These are phyloP conservation scores for Euphorbia pulcherrima DNA, from an alignment of 345 rosid species.

Conservation along the genomic window DNA sequence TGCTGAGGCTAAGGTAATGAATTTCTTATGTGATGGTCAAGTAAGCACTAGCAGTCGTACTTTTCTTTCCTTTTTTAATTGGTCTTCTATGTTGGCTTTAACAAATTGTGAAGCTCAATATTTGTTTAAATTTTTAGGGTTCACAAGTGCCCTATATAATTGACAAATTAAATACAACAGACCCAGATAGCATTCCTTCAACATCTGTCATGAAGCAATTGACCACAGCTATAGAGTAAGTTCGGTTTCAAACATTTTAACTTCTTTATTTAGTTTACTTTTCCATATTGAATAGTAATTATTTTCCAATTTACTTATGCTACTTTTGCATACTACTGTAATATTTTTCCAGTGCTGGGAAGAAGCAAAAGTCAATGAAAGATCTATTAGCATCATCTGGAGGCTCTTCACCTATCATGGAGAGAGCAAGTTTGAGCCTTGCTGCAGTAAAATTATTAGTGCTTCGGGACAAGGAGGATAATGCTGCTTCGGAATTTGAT, in stretches of 20 bases:
- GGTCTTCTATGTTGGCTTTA: background rate
- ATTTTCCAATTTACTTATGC: conserved; percentile 14
- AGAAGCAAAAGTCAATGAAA: conserved; percentile 65
- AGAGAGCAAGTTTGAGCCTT: conserved; percentile 76
- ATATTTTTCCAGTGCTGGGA: conserved; percentile 54
- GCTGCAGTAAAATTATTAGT: conserved; percentile 85
- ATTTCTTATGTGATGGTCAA: conserved; percentile 2
- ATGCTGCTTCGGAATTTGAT: conserved; percentile 49
- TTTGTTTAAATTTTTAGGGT: conserved; percentile 34
- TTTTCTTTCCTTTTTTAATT: background rate
- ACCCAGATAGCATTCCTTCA: conserved; percentile 60
- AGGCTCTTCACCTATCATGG: conserved; percentile 76
- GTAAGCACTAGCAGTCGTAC: background rate
- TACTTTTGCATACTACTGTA: conserved; percentile 8
- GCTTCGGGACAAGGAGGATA: conserved; percentile 89
- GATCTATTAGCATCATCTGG: conserved; percentile 68
- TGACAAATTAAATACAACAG: conserved; percentile 52
- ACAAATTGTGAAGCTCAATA: background rate
- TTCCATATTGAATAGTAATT: conserved; percentile 4
- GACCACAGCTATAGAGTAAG: conserved; percentile 81
- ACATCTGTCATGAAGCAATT: conserved; percentile 70
- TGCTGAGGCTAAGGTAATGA: conserved; percentile 67
- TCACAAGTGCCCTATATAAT: conserved; percentile 46
- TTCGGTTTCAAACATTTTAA: conserved; percentile 17
- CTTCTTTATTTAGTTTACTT: conserved; percentile 6